These are phyloP conservation scores for Phalaenopsis aphrodite DNA, from an alignment of 106 monocot genomes.

Conservation along the genomic window DNA sequence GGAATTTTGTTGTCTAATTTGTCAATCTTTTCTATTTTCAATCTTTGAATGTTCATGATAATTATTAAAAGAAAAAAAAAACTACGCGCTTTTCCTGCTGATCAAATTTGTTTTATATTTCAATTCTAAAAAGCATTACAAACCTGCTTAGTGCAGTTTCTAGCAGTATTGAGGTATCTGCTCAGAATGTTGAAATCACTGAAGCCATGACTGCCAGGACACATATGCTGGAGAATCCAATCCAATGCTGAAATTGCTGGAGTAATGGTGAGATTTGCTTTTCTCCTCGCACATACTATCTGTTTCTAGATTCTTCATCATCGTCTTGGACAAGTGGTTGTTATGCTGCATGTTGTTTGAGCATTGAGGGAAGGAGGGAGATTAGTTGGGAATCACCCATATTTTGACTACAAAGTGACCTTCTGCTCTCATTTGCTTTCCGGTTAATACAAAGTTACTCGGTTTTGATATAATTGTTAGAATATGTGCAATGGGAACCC, in stretches of 20 bases:
- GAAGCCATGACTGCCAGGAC: slow-evolving; percentile 9
- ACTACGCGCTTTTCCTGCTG: neutral
- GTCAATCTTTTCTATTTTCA: neutral
- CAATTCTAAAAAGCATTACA: neutral
- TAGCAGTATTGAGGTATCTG: slow-evolving; percentile 3
- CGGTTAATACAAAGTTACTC: neutral
- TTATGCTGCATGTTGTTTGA: neutral
- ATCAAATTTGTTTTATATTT: neutral
- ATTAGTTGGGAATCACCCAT: neutral
- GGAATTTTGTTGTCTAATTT: neutral
- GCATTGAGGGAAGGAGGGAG: neutral
- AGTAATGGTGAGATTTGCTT: slow-evolving; percentile 3
- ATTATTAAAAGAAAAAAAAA: neutral
- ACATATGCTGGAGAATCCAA: slow-evolving; percentile 1
- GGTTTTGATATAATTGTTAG: neutral
- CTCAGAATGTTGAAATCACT: slow-evolving; percentile 6
- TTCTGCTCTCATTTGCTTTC: neutral
- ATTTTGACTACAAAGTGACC: neutral
- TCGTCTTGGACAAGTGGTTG: neutral
- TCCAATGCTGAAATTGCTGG: neutral
- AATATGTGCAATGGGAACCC: neutral
- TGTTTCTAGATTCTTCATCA: neutral
- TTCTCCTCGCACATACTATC: neutral
- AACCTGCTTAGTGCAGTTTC: neutral
- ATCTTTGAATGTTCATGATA: neutral